Conservation (phyloP, 83 land plant genomes). For the Isoetes engelmannii region DNA sequence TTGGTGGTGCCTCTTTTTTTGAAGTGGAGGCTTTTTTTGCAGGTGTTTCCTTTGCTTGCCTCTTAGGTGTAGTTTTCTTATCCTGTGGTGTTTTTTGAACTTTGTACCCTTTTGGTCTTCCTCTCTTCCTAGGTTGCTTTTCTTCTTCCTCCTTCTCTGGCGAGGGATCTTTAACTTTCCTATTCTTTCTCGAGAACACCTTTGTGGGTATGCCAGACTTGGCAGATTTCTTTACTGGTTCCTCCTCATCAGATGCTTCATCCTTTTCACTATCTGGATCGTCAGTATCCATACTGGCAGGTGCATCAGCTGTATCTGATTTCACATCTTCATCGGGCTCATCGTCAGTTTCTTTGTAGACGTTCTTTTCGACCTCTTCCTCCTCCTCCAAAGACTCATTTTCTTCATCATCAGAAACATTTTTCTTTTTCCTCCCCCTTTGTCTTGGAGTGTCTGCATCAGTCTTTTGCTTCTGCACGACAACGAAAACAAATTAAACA, state of each 20-base stretch:
- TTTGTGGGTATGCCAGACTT: slow-evolving; percentile 4
- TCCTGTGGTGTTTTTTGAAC: slow-evolving; percentile 10
- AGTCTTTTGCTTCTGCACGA: too few species aligned
- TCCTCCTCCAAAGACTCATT: not conserved
- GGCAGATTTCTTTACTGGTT: not conserved
- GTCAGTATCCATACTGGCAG: not conserved
- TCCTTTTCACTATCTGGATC: not conserved
- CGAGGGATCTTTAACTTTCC: not conserved
- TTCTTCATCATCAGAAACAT: too few species aligned
- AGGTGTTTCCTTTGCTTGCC: slow-evolving; percentile 9
- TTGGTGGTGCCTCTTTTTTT: not conserved
- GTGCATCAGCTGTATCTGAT: not conserved
- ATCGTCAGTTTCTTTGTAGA: not conserved
- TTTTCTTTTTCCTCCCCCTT: too few species aligned
- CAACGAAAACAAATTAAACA: too few species aligned
- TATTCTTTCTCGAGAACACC: not conserved
- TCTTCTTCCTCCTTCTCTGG: slow-evolving; percentile 17
- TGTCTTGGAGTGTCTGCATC: too few species aligned
- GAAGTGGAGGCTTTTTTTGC: not conserved
- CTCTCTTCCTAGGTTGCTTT: not conserved
- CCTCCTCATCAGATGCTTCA: slow-evolving; percentile 1
- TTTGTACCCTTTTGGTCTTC: not conserved
- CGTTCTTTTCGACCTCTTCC: slow-evolving; percentile 5
- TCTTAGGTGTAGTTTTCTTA: not conserved
- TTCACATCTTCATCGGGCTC: slow-evolving; percentile 1